A percentile compares a stretch with the other conserved stretches of the same genome.
phyloP scores from a whole-genome alignment of 768 basidiomycete species.

The Amanita fuliginea region DNA sequence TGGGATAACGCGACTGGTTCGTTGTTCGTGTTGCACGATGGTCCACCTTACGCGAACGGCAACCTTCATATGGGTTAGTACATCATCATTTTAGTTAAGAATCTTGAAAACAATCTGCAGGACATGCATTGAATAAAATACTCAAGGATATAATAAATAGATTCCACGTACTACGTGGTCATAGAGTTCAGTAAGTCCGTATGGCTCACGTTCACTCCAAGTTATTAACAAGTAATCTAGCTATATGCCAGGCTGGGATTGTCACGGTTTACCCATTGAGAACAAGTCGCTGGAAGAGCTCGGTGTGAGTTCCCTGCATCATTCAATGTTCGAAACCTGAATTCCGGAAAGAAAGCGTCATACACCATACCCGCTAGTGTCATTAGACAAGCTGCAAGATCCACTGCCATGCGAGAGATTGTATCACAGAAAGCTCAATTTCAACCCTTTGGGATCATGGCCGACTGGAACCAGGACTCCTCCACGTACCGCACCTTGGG shows the following conservation, averaged over 20 bases:
- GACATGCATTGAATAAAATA: conserved; percentile 94
- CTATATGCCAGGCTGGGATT: conserved; percentile 96
- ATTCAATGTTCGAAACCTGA: background rate
- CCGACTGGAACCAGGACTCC: conserved; percentile 63
- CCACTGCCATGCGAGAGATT: conserved; percentile 67
- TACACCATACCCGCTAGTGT: conserved; percentile 39
- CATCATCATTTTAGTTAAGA: background rate
- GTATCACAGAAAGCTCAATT: conserved; percentile 73
- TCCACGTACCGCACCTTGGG: conserved; percentile 80
- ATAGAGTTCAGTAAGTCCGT: conserved; percentile 63
- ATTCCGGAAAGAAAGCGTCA: conserved; percentile 38
- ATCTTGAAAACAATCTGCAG: conserved; percentile 26
- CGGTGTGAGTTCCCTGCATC: conserved; percentile 31
- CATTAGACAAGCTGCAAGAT: conserved; percentile 62
- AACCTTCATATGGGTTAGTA: conserved; percentile 83
- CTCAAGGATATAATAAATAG: conserved; percentile 94
- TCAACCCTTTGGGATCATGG: conserved; percentile 78
- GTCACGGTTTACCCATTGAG: conserved; percentile 95
- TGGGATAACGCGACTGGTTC: conserved; percentile 53
- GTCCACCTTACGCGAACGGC: conserved; percentile 96
- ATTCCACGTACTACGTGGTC: conserved; percentile 69
- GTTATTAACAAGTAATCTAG: conserved; percentile 27
- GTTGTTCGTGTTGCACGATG: conserved; percentile 85
- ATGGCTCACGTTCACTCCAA: background rate
- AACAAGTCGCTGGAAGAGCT: conserved; percentile 81